A percentile compares a stretch with the other conserved stretches of the same genome.
These are phyloP conservation scores for Nitzschia sp. DNA, from an alignment of 108 stramenopile genomes.

Conservation along the genomic window DNA sequence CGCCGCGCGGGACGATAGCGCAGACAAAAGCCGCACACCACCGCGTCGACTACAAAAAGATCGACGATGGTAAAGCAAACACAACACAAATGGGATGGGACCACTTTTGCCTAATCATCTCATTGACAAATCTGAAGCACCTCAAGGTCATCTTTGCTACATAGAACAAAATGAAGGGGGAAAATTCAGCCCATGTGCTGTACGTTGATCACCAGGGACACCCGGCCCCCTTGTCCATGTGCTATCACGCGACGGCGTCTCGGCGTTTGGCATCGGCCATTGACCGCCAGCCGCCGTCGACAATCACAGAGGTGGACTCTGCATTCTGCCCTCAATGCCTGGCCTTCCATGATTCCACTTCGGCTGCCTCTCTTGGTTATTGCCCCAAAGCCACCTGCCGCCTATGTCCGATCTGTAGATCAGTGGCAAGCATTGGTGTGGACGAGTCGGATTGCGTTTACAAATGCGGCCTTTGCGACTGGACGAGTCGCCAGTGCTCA, in stretches of 20 bases:
- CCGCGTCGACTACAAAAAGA: too few relatives aligned
- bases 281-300: conserved; percentile 59
- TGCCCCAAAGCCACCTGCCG: conserved; percentile 51
- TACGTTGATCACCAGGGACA: conserved; percentile 83
- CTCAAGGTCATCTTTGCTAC: too few relatives aligned
- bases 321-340: conserved; percentile 80
- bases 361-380: conserved; percentile 42
- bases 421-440: conserved; percentile 37
- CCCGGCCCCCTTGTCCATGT: conserved; percentile 65
- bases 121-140: too few relatives aligned
- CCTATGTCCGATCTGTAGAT: conserved; percentile 64
- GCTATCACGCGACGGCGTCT: conserved; percentile 84
- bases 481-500: conserved; percentile 39
- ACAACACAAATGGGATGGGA: too few relatives aligned
- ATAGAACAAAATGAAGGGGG: too few relatives aligned
- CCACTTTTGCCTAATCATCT: too few relatives aligned
- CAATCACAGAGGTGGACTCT: conserved; percentile 52
- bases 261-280: conserved; percentile 70
- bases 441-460: conserved; percentile 33
- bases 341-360: conserved; percentile 63
- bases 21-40: too few relatives aligned
- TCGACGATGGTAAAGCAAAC: too few relatives aligned
- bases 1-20: too few relatives aligned
- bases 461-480: conserved; percentile 53
- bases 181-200: conserved; percentile 45